A percentile compares a stretch with the other conserved stretches of the same genome.
These are phyloP conservation scores for Cryphonectria nitschkei DNA, from an alignment of 2,329 filamentous ascomycete species.

Conservation along the genomic window DNA sequence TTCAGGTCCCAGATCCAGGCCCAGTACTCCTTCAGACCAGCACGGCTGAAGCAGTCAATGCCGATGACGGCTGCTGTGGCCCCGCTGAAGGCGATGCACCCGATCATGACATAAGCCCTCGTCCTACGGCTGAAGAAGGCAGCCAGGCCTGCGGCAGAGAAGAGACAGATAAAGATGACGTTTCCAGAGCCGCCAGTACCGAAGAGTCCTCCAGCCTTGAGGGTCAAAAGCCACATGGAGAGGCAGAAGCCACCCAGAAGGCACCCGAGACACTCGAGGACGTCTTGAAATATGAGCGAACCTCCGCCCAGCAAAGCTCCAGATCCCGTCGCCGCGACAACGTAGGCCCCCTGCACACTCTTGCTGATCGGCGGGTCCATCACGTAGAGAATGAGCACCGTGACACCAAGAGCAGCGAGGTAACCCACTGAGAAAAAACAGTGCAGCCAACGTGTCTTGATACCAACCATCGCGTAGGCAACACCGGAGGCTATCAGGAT, in stretches of 20 bases:
- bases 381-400: constrained; percentile 85
- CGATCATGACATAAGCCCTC: constrained; percentile 76
- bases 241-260: constrained; percentile 84
- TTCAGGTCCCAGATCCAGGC: constrained; percentile 88
- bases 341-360: constrained; percentile 82
- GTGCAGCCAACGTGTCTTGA: constrained; percentile 80
- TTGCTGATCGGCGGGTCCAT: constrained; percentile 78
- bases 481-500: constrained; percentile 75
- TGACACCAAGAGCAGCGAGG: constrained; percentile 71
- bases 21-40: constrained; percentile 97
- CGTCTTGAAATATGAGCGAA: constrained; percentile 78
- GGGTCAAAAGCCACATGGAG: constrained; percentile 86
- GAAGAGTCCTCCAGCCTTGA: constrained; percentile 77
- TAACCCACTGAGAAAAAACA: constrained; percentile 81
- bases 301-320: constrained; percentile 74
- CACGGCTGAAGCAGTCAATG: constrained; percentile 86
- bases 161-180: constrained; percentile 74
- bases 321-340: constrained; percentile 76
- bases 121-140: constrained; percentile 80
- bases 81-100: constrained; percentile 77
- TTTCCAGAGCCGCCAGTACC: constrained; percentile 59
- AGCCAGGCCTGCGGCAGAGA: constrained; percentile 70
- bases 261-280: constrained; percentile 81
- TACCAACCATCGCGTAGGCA: constrained; percentile 74
- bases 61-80: constrained; percentile 80